These are phyloP conservation scores for Dioscorea cayenensis DNA, from an alignment of 116 monocot species.

Conservation along the genomic window DNA sequence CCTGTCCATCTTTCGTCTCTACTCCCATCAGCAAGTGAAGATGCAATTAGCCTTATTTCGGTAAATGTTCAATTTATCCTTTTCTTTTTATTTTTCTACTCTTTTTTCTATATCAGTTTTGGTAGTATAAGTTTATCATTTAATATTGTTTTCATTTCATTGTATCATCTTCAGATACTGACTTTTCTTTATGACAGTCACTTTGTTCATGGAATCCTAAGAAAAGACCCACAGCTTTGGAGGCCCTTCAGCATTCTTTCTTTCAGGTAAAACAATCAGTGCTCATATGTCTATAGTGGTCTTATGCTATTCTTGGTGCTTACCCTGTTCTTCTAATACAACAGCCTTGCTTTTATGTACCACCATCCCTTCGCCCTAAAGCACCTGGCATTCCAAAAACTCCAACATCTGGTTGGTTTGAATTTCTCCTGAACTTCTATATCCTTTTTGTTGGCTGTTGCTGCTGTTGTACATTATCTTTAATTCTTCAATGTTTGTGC, in stretches of 20 bases:
- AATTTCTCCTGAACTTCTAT: not conserved
- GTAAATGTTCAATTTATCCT: slow-evolving; percentile 20
- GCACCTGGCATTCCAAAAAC: slow-evolving; percentile 28
- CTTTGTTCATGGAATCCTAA: slow-evolving; percentile 77
- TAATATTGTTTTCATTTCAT: not conserved
- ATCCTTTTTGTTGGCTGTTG: not conserved
- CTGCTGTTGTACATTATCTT: not conserved
- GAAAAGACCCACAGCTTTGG: slow-evolving; percentile 60
- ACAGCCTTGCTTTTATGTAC: slow-evolving; percentile 47
- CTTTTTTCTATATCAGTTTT: not conserved
- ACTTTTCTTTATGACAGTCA: slow-evolving; percentile 15
- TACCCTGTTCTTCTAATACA: not conserved
- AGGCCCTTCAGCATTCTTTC: slow-evolving; percentile 71
- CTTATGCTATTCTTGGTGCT: not conserved
- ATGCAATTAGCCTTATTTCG: slow-evolving; percentile 67
- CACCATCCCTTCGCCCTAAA: slow-evolving; percentile 55
- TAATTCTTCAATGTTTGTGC: not conserved
- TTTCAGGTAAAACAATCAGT: slow-evolving; percentile 40
- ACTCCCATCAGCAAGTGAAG: slow-evolving; percentile 62
- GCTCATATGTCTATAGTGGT: not conserved
- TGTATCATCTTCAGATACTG: no score
- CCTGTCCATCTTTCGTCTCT: slow-evolving; percentile 39
- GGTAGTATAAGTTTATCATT: not conserved
- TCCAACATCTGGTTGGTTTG: slow-evolving; percentile 53
- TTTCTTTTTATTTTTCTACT: not conserved